Evolutionary conservation across 768 basidiomycete genomes (phyloP).

Genomic region (Rickenella mellea): DNA sequence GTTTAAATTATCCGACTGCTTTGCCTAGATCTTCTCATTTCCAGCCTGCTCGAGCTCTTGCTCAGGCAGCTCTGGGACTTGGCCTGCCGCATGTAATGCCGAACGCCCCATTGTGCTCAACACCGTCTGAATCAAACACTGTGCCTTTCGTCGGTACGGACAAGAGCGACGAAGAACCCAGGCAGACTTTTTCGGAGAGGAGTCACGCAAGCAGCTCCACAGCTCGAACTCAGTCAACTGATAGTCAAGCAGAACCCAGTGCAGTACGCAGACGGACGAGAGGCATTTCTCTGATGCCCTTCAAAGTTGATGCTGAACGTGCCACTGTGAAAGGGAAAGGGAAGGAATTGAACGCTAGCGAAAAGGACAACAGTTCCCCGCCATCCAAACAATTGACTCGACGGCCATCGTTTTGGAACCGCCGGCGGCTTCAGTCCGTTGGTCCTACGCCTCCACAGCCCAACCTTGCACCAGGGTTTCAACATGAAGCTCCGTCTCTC

Average conservation of each 20-base stretch:
- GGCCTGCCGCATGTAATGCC: slow-evolving; percentile 49
- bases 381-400: slow-evolving; percentile 9
- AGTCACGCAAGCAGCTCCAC: too few relatives aligned
- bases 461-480: slow-evolving; percentile 13
- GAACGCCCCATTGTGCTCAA: slow-evolving; percentile 30
- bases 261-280: slow-evolving; percentile 34
- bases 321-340: slow-evolving; percentile 31
- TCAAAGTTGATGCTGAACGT: slow-evolving; percentile 25
- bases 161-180: slow-evolving; percentile 43
- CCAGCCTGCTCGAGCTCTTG: slow-evolving; percentile 28
- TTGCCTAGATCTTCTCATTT: slow-evolving; percentile 14
- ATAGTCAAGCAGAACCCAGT: too few relatives aligned
- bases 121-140: slow-evolving; percentile 23
- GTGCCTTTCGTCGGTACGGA: slow-evolving; percentile 21
- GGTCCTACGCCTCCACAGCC: slow-evolving; percentile 19
- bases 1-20: slow-evolving; percentile 21
- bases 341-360: slow-evolving; percentile 32
- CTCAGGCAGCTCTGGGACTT: slow-evolving; percentile 49
- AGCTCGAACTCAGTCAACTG: too few relatives aligned
- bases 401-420: slow-evolving; percentile 13
- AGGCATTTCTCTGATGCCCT: slow-evolving; percentile 48
- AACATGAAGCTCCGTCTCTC: slow-evolving; percentile 25
- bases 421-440: slow-evolving; percentile 15
- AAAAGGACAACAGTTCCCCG: slow-evolving; percentile 12
- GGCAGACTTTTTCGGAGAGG: slow-evolving; percentile 14